phyloP scores from a whole-genome alignment of 116 monocot genomes.

The Iris pallida region DNA sequence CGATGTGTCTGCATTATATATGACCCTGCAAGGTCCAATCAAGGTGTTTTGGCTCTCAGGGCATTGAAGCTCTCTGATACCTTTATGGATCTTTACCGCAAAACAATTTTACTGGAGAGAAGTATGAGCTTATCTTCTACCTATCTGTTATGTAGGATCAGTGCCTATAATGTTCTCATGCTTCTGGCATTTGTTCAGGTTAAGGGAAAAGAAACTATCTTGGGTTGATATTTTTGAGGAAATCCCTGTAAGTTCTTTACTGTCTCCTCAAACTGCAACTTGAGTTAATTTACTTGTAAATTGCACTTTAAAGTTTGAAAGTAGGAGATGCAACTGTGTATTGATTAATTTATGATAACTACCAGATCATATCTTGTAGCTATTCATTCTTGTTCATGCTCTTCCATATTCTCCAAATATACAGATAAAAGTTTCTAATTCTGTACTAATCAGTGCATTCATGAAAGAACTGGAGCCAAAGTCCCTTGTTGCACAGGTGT shows the following conservation, averaged over 20 bases:
- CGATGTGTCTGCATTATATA: constrained; percentile 95
- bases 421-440: constrained; percentile 93
- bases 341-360: not conserved
- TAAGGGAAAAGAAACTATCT: constrained; percentile 84
- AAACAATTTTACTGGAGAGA: constrained; percentile 84
- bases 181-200: constrained; percentile 27
- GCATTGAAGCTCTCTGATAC: constrained; percentile 87
- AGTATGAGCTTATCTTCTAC: constrained; percentile 35
- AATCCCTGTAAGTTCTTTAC: constrained; percentile 64
- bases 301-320: not conserved
- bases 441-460: constrained; percentile 90
- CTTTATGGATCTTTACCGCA: constrained; percentile 94
- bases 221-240: constrained; percentile 99
- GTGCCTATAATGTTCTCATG: constrained; percentile 1
- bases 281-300: not conserved
- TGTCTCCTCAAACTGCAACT: not conserved
- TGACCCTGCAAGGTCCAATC: constrained; percentile 81
- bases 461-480: constrained; percentile 90
- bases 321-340: too few relatives aligned
- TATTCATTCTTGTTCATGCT: not conserved
- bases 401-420: constrained; percentile 1
- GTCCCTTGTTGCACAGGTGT: constrained; percentile 80
- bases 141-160: not conserved
- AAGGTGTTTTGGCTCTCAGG: constrained; percentile 84
- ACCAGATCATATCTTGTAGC: not conserved